Conservation (phyloP, 352 stramenopile species). For the Globisporangium abappressorium region DNA sequence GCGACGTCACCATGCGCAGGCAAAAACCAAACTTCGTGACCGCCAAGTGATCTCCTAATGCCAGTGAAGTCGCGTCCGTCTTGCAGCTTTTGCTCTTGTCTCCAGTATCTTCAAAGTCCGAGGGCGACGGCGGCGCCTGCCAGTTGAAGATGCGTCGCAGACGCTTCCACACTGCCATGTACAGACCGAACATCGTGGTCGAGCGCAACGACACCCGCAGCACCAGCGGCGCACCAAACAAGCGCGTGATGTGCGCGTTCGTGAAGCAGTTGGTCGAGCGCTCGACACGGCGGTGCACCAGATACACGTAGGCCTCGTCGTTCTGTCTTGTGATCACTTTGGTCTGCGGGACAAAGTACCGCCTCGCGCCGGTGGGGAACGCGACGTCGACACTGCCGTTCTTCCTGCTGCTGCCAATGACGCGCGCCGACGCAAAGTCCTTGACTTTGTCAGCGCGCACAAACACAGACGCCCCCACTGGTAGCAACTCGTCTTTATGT, state of each 20-base stretch:
- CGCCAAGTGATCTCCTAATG: constrained; percentile 59
- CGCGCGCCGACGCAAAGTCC: constrained; percentile 50
- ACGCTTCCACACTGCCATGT: constrained; percentile 74
- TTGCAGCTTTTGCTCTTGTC: constrained; percentile 10
- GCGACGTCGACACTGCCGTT: constrained; percentile 66
- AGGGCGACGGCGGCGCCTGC: constrained; percentile 41
- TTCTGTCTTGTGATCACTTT: constrained; percentile 53
- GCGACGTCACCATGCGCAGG: constrained; percentile 74
- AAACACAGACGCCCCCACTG: constrained; percentile 55
- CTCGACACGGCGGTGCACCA: constrained; percentile 86
- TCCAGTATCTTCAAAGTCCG: constrained; percentile 22
- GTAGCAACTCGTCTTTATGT: constrained; percentile 21
- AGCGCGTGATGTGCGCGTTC: constrained; percentile 68
- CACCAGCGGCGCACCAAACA: constrained; percentile 78
- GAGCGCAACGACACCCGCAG: constrained; percentile 60
- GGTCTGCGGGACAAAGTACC: constrained; percentile 57
- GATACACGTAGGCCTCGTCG: constrained; percentile 63
- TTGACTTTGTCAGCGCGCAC: constrained; percentile 66
- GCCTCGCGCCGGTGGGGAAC: constrained; percentile 51
- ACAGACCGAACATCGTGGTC: constrained; percentile 74
- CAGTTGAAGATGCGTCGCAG: constrained; percentile 86
- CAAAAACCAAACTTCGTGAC: constrained; percentile 83
- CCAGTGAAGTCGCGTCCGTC: constrained; percentile 52
- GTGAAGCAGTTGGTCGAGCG: constrained; percentile 78
- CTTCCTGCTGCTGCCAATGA: constrained; percentile 59